Percentiles rank a stretch among this genome's conserved stretches.
Conservation (phyloP, 140 eudicot species). For the Flaveria floridana region DNA sequence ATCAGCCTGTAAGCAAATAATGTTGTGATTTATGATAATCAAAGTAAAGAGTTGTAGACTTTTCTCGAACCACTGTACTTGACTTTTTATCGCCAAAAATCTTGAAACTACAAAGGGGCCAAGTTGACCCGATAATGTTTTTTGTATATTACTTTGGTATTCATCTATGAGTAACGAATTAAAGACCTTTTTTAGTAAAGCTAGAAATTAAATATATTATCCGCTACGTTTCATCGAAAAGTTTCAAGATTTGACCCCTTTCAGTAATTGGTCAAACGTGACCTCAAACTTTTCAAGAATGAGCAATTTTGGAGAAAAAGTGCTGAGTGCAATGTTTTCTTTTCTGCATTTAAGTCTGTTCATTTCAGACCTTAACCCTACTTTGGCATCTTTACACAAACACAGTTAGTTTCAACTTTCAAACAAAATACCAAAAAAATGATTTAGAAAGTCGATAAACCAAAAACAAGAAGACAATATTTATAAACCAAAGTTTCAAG, state of each 20-base stretch:
- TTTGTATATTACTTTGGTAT: background rate
- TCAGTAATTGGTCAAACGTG: background rate
- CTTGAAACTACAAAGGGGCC: background rate
- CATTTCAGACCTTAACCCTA: background rate
- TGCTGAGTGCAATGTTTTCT: background rate
- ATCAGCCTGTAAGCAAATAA: constrained; percentile 51
- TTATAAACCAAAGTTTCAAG: background rate
- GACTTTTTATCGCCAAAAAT: background rate
- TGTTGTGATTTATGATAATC: constrained; percentile 5
- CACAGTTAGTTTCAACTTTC: background rate
- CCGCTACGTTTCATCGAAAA: background rate
- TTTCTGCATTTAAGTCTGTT: background rate
- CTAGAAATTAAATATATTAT: background rate
- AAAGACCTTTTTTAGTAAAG: background rate
- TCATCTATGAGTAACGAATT: background rate
- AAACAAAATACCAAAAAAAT: background rate
- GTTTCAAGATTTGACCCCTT: background rate
- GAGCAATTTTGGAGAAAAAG: background rate
- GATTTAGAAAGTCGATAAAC: background rate
- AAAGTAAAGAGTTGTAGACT: constrained; percentile 2
- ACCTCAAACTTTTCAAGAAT: background rate
- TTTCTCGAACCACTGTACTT: background rate
- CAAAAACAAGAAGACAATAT: background rate
- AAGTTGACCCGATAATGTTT: background rate
- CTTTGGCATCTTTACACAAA: constrained; percentile 10